Percentiles rank a stretch among this genome's conserved stretches.
These are phyloP conservation scores for Sextonia rubra DNA, from an alignment of 164 flowering plant genomes.

Conservation along the genomic window DNA sequence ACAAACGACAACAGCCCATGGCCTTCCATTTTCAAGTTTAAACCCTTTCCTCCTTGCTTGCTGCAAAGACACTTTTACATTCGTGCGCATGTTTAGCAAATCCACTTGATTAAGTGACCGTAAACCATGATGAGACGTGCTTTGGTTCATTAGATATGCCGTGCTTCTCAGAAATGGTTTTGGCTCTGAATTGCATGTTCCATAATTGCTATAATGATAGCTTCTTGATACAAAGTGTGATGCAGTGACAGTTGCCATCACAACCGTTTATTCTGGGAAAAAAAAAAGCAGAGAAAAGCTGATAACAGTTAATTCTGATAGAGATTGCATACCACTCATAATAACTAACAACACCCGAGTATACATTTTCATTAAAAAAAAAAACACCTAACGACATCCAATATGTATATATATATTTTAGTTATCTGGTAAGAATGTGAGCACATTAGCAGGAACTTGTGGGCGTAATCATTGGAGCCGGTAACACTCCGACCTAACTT, in stretches of 20 bases:
- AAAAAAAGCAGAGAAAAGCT: not conserved
- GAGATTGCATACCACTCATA: too few species aligned
- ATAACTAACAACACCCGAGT: too few species aligned
- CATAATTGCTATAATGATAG: conserved; percentile 20
- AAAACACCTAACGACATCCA: too few species aligned
- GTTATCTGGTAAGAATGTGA: too few species aligned
- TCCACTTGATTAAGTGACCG: conserved; percentile 29
- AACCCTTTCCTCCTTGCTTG: conserved; percentile 5
- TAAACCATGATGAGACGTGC: conserved; percentile 37
- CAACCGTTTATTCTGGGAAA: not conserved
- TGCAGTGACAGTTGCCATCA: conserved; percentile 47
- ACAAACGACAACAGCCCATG: conserved; percentile 29
- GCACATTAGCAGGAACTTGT: too few species aligned
- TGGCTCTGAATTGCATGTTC: conserved; percentile 20
- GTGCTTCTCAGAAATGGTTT: conserved; percentile 29
- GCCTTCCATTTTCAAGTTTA: conserved; percentile 7
- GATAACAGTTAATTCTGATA: too few species aligned
- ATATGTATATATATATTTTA: too few species aligned
- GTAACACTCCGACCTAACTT: too few species aligned
- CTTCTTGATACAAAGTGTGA: conserved; percentile 39
- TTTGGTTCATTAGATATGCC: conserved; percentile 24
- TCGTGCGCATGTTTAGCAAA: conserved; percentile 16
- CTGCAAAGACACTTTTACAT: conserved; percentile 10
- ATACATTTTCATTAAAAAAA: too few species aligned
- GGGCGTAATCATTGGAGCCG: too few species aligned